Evolutionary conservation across 148 eudicot genomes (phyloP), one percentile per base, ranked within the genome.

Genomic region (Persicaria maculosa): DNA sequence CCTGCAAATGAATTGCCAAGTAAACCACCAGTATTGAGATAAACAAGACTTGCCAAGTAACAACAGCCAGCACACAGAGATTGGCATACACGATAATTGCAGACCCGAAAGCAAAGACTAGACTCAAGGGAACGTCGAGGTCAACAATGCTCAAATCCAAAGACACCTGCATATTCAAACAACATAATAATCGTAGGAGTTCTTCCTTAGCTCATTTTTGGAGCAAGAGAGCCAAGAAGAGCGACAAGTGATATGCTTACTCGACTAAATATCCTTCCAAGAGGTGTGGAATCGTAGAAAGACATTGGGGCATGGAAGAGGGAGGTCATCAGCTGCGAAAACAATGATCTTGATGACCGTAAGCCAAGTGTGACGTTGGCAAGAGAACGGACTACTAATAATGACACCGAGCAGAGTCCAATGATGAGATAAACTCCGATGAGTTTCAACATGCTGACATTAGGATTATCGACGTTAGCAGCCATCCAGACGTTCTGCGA

Each of bases 401-500:
- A 75, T 0, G 81, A 4, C 8, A 84, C 75, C 15, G 93, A 79
- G 40, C 68, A 14, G 46, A 82, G 68, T 44, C 98, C 98, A 44
- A 91, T 80, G 50, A 86, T 65, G 78, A 91, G 85, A 77, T 93
- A 93, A 67, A 93, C 93, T 12, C 71, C 54, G 48, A 91, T 93
- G 78, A 93, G 58, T 69, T 82, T 82, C 79, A 81, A 76, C 1
- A 81, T 82, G 81, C 84, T 83, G 20, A 89, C 83, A n/a, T 80
- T 31, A 36, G 88, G 91, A 73, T 88, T 82, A 40, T 91, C 97
- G 64, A 93, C 91, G 74, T 88, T 83, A 47, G 93, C 86, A 72
- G 98, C 98, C 93, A 93, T 89, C 97, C 97, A 93, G 16, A 86
- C 78, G 80, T 88, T 93, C 71, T 93, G 97, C 44, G 79, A 72